A percentile compares a stretch with the other conserved stretches of the same genome.
phyloP scores from a whole-genome alignment of 228 moss, liverwort and hornwort genomes.

The Sphagnum fallax region DNA sequence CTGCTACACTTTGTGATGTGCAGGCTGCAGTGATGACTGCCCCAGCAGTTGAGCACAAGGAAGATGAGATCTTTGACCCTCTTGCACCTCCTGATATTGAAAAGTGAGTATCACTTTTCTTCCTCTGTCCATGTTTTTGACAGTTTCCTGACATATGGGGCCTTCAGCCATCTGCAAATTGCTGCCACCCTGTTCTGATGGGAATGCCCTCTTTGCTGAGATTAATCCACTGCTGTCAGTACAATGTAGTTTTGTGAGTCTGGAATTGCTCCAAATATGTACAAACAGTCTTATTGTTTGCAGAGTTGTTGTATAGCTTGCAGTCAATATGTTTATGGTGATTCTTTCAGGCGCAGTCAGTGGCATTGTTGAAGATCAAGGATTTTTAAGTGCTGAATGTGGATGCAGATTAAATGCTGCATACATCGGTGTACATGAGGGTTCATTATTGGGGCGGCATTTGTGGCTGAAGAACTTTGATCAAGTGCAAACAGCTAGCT shows the following conservation, averaged over 20 bases:
- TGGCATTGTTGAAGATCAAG: too few species aligned
- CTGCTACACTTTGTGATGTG: slow-evolving; percentile 80
- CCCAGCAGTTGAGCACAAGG: slow-evolving; percentile 84
- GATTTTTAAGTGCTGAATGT: slow-evolving; percentile 3
- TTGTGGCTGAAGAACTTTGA: slow-evolving; percentile 99
- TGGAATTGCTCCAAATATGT: too few species aligned
- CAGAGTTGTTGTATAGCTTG: too few species aligned
- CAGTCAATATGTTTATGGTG: too few species aligned
- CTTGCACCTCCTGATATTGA: slow-evolving; percentile 92
- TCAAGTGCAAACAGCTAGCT: slow-evolving; percentile 86
- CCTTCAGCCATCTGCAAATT: not conserved
- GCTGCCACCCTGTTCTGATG: too few species aligned
- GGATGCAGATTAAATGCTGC: slow-evolving; percentile 92
- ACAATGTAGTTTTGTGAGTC: too few species aligned
- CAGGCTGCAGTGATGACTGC: slow-evolving; percentile 60
- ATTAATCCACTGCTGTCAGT: too few species aligned
- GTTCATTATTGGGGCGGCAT: slow-evolving; percentile 88
- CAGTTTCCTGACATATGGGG: not conserved
- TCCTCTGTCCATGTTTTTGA: not conserved
- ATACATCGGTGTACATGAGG: slow-evolving; percentile 91
- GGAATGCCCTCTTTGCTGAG: too few species aligned
- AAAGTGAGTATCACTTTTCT: slow-evolving; percentile 52
- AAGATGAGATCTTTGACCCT: slow-evolving; percentile 98
- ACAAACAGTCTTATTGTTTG: too few species aligned
- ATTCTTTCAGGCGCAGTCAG: too few species aligned